Evolutionary conservation across 2,329 filamentous ascomycete genomes (phyloP).

Genomic region (Nothophoma quercina): DNA sequence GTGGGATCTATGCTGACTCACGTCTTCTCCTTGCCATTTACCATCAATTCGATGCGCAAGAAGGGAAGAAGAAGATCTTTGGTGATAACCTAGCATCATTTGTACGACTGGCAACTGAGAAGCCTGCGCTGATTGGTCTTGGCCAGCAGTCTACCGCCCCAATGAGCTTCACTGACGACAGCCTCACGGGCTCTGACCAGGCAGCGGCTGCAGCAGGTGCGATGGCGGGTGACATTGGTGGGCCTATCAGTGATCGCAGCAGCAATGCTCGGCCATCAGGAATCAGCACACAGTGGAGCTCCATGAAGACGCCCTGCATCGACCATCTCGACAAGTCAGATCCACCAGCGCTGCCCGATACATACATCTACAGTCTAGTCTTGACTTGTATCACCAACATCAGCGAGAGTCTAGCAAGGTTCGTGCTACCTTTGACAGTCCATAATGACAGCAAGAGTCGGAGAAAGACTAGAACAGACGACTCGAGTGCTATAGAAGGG

Average conservation of each 20-base stretch:
- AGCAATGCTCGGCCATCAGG: slow-evolving; percentile 73
- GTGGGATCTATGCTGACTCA: slow-evolving; percentile 83
- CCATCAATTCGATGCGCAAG: slow-evolving; percentile 75
- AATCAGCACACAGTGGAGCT: slow-evolving; percentile 92
- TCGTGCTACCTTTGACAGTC: slow-evolving; percentile 89
- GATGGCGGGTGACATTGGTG: slow-evolving; percentile 82
- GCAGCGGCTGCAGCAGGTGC: slow-evolving; percentile 89
- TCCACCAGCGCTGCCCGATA: slow-evolving; percentile 82
- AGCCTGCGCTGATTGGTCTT: slow-evolving; percentile 85
- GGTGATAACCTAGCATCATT: slow-evolving; percentile 85
- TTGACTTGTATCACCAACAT: slow-evolving; percentile 88
- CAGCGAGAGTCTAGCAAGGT: slow-evolving; percentile 91
- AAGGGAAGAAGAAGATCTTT: slow-evolving; percentile 77
- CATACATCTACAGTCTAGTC: slow-evolving; percentile 90
- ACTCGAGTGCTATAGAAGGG: slow-evolving; percentile 29
- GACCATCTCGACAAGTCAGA: slow-evolving; percentile 95
- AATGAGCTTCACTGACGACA: slow-evolving; percentile 63
- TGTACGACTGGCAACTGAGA: slow-evolving; percentile 91
- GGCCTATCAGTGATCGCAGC: slow-evolving; percentile 66
- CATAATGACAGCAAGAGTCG: slow-evolving; percentile 67
- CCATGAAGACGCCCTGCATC: slow-evolving; percentile 84
- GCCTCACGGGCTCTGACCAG: slow-evolving; percentile 73
- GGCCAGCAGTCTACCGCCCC: slow-evolving; percentile 89
- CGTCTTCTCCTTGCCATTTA: slow-evolving; percentile 81
- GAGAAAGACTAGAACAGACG: slow-evolving; percentile 52